Evolutionary conservation across 805 yeast species (phyloP), one percentile per base, ranked within the genome.

Genomic region (Yarrowia porcina): DNA sequence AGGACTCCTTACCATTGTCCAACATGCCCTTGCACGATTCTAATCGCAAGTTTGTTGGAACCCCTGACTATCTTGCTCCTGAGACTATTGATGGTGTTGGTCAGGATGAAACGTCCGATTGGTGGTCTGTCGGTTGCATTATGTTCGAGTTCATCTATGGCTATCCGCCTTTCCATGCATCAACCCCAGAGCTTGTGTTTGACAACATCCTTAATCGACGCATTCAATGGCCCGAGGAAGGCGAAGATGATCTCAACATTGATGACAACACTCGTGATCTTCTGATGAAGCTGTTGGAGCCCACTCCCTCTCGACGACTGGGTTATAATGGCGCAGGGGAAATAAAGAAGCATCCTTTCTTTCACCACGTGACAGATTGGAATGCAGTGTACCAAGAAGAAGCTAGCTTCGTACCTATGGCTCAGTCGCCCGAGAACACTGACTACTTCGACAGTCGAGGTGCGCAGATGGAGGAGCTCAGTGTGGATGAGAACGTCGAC

Each of bases 71-170:
- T 73, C 80, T 96, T 39, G 96, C 99, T 0, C 99, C 99, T 0
- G 99, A 94, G 72, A 92, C 97, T 0, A 90, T 94, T 65, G 78
- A 82, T 42, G 98, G 97, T 39, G 79, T 81, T 1, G 87, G 89
- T 0, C 97, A 93, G 72, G 89, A 86, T 65, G 91, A 85, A 66
- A 82, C 86, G 66, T 85, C 93, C n/a, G 97, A 92, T 76, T 92
- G 99, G 99, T 94, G 99, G 99, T 90, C 98, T 1, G 83, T 93
- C 33, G 99, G 99, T 0, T 93, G 98, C 73, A 90, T 94, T 12
- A 75, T 93, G 63, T 94, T 93, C 77, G 99, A 94, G 74, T 87
- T 94, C 71, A 71, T 90, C 41, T 89, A 87, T 72, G 99, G 99
- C 0, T 89, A 84, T 72, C 97, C 99, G 1, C 99, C 99, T 2